Conservation (phyloP, 495 filamentous ascomycete species). For the Annulohypoxylon nitens region DNA sequence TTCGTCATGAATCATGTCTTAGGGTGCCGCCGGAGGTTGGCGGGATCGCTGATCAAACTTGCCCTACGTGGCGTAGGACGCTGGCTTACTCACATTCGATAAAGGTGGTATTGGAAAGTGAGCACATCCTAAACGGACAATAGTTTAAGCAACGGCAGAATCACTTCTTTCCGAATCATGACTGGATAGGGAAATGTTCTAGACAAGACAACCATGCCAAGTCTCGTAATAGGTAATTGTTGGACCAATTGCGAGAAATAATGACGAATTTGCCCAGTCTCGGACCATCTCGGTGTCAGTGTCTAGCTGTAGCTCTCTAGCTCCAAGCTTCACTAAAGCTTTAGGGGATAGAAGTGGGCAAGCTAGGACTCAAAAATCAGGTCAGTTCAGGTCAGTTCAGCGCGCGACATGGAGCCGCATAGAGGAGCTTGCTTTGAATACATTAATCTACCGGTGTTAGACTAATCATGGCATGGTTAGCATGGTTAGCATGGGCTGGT, state of each 20-base stretch:
- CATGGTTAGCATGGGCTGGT: background rate
- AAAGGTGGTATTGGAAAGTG: background rate
- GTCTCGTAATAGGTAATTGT: slow-evolving; percentile 22
- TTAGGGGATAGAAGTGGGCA: background rate
- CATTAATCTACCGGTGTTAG: slow-evolving; percentile 30
- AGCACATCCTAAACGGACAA: slow-evolving; percentile 21
- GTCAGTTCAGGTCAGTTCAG: background rate
- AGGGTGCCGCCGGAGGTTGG: slow-evolving; percentile 3
- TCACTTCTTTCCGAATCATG: background rate
- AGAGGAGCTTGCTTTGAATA: slow-evolving; percentile 6
- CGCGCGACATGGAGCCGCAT: slow-evolving; percentile 9
- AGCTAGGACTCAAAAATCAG: background rate
- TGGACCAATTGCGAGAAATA: slow-evolving; percentile 24
- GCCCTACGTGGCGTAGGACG: slow-evolving; percentile 4
- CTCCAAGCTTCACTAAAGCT: background rate
- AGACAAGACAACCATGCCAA: slow-evolving; percentile 31
- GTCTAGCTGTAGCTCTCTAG: background rate
- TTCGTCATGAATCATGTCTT: slow-evolving; percentile 41
- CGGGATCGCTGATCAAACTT: slow-evolving; percentile 23
- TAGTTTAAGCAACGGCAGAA: background rate
- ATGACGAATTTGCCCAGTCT: slow-evolving; percentile 34
- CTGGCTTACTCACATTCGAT: slow-evolving; percentile 4
- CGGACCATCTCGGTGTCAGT: slow-evolving; percentile 11
- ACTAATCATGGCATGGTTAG: slow-evolving; percentile 25
- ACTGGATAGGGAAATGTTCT: slow-evolving; percentile 14